A percentile compares a stretch with the other conserved stretches of the same genome.
phyloP scores from a whole-genome alignment of 2,329 filamentous ascomycete genomes.

The Sphaerostilbella broomeana region DNA sequence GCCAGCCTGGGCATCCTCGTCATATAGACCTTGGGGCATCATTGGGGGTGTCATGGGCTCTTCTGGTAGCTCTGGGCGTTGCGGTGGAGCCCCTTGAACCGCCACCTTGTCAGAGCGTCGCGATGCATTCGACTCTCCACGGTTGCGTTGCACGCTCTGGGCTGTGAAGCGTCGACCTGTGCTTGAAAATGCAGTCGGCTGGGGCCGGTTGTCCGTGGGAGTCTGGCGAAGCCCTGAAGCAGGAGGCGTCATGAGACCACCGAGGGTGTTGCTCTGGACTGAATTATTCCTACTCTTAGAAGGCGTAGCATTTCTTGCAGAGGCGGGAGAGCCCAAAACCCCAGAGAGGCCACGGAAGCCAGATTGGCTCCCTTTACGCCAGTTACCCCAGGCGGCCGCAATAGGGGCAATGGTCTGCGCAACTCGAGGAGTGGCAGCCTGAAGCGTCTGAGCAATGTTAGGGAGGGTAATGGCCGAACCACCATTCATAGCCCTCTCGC shows the following conservation, averaged over 20 bases:
- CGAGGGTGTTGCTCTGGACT: constrained; percentile 54
- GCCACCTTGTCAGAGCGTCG: constrained; percentile 36
- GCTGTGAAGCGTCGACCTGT: constrained; percentile 53
- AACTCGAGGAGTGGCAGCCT: constrained; percentile 74
- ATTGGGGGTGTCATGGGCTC: constrained; percentile 55
- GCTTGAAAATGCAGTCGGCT: constrained; percentile 55
- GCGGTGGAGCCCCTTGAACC: constrained; percentile 36
- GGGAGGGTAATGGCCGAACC: constrained; percentile 62
- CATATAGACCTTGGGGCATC: constrained; percentile 53
- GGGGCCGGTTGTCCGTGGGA: constrained; percentile 38
- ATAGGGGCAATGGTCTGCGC: constrained; percentile 71
- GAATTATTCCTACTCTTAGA: constrained; percentile 52
- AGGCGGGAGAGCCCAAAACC: constrained; percentile 37
- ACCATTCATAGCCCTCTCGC: constrained; percentile 73
- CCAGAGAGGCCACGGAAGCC: constrained; percentile 44
- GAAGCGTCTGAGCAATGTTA: constrained; percentile 69
- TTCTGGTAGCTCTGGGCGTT: constrained; percentile 30
- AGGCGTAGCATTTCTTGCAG: constrained; percentile 46
- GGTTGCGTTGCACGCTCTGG: constrained; percentile 27
- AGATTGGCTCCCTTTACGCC: constrained; percentile 65
- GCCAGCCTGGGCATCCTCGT: constrained; percentile 53
- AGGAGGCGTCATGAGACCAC: constrained; percentile 85
- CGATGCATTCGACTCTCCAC: constrained; percentile 27
- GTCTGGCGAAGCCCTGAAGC: constrained; percentile 63
- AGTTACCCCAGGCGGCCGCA: constrained; percentile 94